Conservation (phyloP, 768 basidiomycete genomes). For the Gloeopeniophorella convolvens region DNA sequence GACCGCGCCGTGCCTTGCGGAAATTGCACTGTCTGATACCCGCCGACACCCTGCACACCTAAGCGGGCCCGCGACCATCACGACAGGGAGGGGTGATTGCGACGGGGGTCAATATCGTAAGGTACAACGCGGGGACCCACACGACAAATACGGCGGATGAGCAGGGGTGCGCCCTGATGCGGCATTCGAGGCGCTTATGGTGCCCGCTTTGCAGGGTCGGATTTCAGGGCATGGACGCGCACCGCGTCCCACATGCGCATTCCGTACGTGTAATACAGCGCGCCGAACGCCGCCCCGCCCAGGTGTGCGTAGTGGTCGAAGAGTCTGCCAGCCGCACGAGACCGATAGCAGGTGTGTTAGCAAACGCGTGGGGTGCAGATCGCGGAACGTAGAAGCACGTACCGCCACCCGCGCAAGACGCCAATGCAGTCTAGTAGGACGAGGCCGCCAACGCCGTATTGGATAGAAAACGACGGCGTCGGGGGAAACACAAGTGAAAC, state of each 20-base stretch:
- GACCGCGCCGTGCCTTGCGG: too few species aligned
- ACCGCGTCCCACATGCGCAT: slow-evolving; percentile 82
- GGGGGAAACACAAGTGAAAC: slow-evolving; percentile 77
- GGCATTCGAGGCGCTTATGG: too few species aligned
- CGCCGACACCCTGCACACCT: too few species aligned
- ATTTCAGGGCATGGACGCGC: slow-evolving; percentile 9
- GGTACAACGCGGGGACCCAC: too few species aligned
- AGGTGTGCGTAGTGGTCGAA: slow-evolving; percentile 90
- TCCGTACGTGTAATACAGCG: slow-evolving; percentile 65
- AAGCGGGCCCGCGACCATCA: too few species aligned
- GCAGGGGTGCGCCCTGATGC: too few species aligned
- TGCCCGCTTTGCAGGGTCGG: background rate
- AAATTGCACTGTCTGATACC: too few species aligned
- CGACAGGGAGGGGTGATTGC: too few species aligned
- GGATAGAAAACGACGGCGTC: slow-evolving; percentile 71
- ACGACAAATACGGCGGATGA: too few species aligned
- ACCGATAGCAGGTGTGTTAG: slow-evolving; percentile 7
- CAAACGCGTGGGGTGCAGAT: background rate
- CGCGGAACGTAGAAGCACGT: slow-evolving; percentile 24
- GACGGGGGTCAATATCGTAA: too few species aligned
- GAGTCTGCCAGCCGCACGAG: slow-evolving; percentile 34
- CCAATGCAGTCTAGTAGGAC: slow-evolving; percentile 73
- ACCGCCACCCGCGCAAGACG: slow-evolving; percentile 80
- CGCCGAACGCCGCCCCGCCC: slow-evolving; percentile 82
- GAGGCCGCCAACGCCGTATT: slow-evolving; percentile 64